Conservation (phyloP, 176 grass and related monocot species). For the sorghum (Sorghum bicolor) region DNA sequence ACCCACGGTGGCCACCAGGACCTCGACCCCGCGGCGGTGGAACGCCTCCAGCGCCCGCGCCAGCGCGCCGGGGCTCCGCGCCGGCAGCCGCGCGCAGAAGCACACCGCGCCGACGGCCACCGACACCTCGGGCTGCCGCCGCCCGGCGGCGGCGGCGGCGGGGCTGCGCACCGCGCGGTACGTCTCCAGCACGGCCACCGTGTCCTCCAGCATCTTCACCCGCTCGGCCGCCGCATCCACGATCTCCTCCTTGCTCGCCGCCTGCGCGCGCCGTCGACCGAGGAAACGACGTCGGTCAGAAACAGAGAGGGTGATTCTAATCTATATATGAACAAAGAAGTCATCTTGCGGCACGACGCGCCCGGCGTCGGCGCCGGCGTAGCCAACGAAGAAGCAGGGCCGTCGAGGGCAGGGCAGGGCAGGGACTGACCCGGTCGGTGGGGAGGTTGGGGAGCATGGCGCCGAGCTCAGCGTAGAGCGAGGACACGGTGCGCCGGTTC, state of each 20-base stretch:
- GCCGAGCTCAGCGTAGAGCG: constrained; percentile 16
- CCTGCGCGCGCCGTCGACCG: background rate
- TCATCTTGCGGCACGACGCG: background rate
- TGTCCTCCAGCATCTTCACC: constrained; percentile 28
- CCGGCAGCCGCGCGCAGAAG: constrained; percentile 12
- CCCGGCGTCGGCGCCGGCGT: background rate
- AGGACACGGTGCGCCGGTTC: background rate
- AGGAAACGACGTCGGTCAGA: background rate
- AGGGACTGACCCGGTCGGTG: background rate
- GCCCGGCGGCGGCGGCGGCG: background rate
- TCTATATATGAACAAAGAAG: no score
- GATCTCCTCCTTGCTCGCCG: constrained; percentile 11
- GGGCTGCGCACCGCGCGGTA: background rate
- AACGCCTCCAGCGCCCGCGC: constrained; percentile 30
- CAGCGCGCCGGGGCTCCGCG: constrained; percentile 4
- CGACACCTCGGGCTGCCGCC: background rate
- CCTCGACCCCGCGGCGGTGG: constrained; percentile 27
- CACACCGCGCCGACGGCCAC: constrained; percentile 7
- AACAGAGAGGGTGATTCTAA: no score
- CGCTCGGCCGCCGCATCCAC: constrained; percentile 22
- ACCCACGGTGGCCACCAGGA: constrained; percentile 25
- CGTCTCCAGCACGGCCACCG: constrained; percentile 35
- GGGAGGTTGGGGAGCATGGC: constrained; percentile 21
- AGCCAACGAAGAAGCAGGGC: background rate
- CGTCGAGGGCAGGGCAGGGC: background rate